Evolutionary conservation across 495 filamentous ascomycete species (phyloP).

Genomic region (Penicillium daleae): DNA sequence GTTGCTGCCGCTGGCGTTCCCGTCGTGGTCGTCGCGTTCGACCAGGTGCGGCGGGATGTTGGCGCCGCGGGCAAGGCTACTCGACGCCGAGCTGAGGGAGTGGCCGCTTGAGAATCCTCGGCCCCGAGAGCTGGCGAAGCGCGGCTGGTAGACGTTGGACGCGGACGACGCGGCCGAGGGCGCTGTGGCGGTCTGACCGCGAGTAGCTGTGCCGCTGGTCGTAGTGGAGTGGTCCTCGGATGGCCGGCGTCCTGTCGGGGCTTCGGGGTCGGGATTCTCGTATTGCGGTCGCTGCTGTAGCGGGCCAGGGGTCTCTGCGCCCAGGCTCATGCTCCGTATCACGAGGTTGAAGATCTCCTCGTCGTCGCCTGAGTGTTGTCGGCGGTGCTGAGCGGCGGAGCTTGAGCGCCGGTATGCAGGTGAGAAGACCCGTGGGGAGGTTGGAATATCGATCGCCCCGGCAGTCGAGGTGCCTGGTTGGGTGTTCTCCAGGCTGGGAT

Average conservation of each 20-base stretch:
- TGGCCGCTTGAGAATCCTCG: slow-evolving; percentile 48
- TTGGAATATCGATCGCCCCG: slow-evolving; percentile 81
- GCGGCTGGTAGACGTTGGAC: slow-evolving; percentile 45
- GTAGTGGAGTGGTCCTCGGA: slow-evolving; percentile 28
- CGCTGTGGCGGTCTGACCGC: slow-evolving; percentile 30
- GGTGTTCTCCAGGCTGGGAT: slow-evolving; percentile 38
- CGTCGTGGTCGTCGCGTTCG: slow-evolving; percentile 52
- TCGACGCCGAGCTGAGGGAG: slow-evolving; percentile 49
- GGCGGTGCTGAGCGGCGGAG: slow-evolving; percentile 75
- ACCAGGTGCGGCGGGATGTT: slow-evolving; percentile 37
- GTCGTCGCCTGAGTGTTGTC: slow-evolving; percentile 56
- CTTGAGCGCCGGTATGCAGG: slow-evolving; percentile 70
- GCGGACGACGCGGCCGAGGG: slow-evolving; percentile 45
- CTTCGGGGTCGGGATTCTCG: slow-evolving; percentile 26
- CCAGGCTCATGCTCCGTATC: slow-evolving; percentile 77
- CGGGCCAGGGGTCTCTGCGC: slow-evolving; percentile 49
- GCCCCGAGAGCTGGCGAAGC: slow-evolving; percentile 45
- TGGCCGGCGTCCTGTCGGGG: slow-evolving; percentile 32
- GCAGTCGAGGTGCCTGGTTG: slow-evolving; percentile 55
- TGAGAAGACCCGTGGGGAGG: slow-evolving; percentile 67
- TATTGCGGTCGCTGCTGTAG: slow-evolving; percentile 52
- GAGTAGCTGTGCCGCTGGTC: slow-evolving; percentile 42
- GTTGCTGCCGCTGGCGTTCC: slow-evolving; percentile 56
- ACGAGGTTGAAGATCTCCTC: slow-evolving; percentile 64
- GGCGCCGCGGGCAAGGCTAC: slow-evolving; percentile 46